Base-by-base conservation (phyloP, 1,139 yeast genomes). In the Magnusiomyces fungicola region DNA sequence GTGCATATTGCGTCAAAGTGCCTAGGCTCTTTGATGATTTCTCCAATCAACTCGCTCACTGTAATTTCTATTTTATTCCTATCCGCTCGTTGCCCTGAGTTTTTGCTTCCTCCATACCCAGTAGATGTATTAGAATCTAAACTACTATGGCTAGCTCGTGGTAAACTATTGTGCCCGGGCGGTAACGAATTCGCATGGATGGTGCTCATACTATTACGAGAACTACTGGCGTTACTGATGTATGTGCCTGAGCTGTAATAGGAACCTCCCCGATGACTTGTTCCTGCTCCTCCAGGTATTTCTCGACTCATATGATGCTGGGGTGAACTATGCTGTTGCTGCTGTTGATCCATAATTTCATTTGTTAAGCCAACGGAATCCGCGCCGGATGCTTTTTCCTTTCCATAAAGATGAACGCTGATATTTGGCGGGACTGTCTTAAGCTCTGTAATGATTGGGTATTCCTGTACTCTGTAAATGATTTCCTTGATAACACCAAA, bases 401-500 rank as follows among this genome's bases (percentile, higher is more conserved):
- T 34, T 10, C 38, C 38, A 18, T 34, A 34, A 18, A 9, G 6
- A 14, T 34, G 38, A 12, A 34, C 38, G 6, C 7, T 9, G 6
- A 34, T 18, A 34, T 47, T 24, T 14, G 43, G 21, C 19, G 44
- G 62, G 33, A 68, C 69, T 53, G 66, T 71, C 53, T 23, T 21
- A 34, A 18, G 38, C 23, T 34, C 38, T 5, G 14, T 34, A 74
- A 65, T 53, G 2, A 88, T 69, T 0, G 97, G 97, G 61, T 80
- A 87, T 12, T 88, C 72, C 53, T 85, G 77, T 1, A 89, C 86
- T 47, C 97, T 69, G 63, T 89, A 89, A 18, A 94, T 82, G 6
- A 94, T 64, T 0, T 95, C 89, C 55, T 88, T 77, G 36, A 88
- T 71, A 2, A 88, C 75, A 0, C 98, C 99, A 71, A 90, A 94